These are phyloP conservation scores for Quercus glauca DNA, from an alignment of 306 rosid genomes.

Conservation along the genomic window DNA sequence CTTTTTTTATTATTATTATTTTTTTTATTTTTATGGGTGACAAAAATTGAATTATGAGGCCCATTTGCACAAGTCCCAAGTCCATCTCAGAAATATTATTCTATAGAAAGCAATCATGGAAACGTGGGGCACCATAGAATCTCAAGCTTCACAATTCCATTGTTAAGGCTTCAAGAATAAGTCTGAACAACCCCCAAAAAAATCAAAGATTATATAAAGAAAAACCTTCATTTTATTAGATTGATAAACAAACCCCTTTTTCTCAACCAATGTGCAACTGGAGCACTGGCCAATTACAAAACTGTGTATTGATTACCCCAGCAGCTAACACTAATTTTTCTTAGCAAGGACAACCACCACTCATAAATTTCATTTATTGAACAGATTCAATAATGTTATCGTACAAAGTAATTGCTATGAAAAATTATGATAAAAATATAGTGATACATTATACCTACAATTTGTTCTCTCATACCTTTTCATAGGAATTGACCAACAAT, in stretches of 20 bases:
- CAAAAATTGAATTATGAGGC: no score
- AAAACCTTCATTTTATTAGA: not conserved
- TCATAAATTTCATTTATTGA: not conserved
- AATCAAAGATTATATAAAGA: not conserved
- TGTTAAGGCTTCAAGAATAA: not conserved
- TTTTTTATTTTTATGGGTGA: no score
- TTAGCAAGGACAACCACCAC: not conserved
- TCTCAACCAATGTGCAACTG: not conserved
- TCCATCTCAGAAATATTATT: no score
- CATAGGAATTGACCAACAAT: slow-evolving; percentile 33
- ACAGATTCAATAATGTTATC: not conserved
- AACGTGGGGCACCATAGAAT: not conserved
- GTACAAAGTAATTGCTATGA: not conserved
- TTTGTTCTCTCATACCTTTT: slow-evolving; percentile 10
- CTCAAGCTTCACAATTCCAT: not conserved
- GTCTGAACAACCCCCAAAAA: not conserved
- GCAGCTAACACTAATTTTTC: not conserved
- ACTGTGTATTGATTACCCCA: not conserved
- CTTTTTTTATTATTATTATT: no score
- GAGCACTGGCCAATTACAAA: not conserved
- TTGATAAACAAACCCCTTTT: not conserved
- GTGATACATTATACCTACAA: not conserved
- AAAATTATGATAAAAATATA: not conserved
- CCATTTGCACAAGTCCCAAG: no score
- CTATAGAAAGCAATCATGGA: not conserved